Evolutionary conservation across 2,329 filamentous ascomycete genomes (phyloP), one percentile per base, ranked within the genome.

Genomic region (Fusarium equiseti): DNA sequence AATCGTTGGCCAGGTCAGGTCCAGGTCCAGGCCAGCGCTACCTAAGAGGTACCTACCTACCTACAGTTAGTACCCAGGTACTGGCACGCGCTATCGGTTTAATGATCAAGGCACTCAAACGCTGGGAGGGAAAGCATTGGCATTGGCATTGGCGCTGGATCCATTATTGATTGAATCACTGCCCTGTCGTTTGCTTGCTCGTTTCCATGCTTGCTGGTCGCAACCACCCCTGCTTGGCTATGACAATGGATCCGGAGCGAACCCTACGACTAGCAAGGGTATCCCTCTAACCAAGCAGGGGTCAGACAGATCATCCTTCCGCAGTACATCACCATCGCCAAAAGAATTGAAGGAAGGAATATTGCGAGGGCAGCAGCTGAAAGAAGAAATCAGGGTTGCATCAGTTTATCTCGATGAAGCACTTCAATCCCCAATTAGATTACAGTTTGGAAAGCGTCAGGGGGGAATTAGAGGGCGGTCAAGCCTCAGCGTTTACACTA

Each of bases 181-280:
- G 56, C 40, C 45, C 20, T 35, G 43, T 57, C 29, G 32, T 35
- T 20, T 56, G 42, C 22, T 32, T 52, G 20, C 35, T 15, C 53
- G 55, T 26, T 56, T 59, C n/a, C 48, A 31, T 53, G 51, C 48
- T 51, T 58, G 51, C 57, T 59, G 48, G 44, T 22, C n/a, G 24
- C 35, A 11, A 38, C 24, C 27, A 59, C 38, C 58, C 67, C 55
- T 59, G 48, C 45, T 53, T 64, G 35, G 49, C 53, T 62, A 64
- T 55, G 61, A 53, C 52, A 52, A 45, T 35, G 32, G 55, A 48
- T 40, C 61, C 65, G 65, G 65, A 72, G 61, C 43, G 56, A 70
- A 70, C 42, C 66, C 50, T 63, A 72, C 69, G 69, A 57, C 53
- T 45, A 70, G 44, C 62, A 66, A 55, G 63, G 63, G 24, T 38